Evolutionary conservation across 306 rosid species (phyloP).

Genomic region (Ormosia semicastrata): DNA sequence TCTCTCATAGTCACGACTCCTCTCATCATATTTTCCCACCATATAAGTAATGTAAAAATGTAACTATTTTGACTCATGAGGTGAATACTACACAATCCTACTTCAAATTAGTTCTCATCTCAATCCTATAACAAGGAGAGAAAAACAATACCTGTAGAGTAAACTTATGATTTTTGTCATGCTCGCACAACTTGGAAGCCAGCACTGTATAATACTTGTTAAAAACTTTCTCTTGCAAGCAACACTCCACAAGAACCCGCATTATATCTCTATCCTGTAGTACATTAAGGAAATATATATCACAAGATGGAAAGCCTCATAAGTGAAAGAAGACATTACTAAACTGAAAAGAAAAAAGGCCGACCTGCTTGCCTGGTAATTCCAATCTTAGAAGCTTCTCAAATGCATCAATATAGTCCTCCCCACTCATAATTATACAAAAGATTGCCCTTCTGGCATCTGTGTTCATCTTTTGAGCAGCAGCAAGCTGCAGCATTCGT

Average conservation of each 20-base stretch:
- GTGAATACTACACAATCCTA: background rate
- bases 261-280: conserved; percentile 84
- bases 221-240: conserved; percentile 90
- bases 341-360: background rate
- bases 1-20: background rate
- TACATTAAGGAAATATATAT: background rate
- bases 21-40: background rate
- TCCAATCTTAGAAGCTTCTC: conserved; percentile 92
- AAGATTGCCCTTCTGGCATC: conserved; percentile 88
- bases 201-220: conserved; percentile 85
- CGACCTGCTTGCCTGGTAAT: conserved; percentile 85
- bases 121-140: background rate
- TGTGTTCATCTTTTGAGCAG: conserved; percentile 93
- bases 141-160: conserved; percentile 72
- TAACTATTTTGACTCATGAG: background rate
- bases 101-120: background rate
- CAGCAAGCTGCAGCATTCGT: conserved; percentile 82
- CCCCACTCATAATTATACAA: conserved; percentile 92
- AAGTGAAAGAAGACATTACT: background rate
- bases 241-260: conserved; percentile 89
- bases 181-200: conserved; percentile 87
- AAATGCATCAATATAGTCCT: conserved; percentile 88
- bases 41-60: background rate
- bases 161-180: conserved; percentile 92
- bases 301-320: background rate